phyloP scores from a whole-genome alignment of 1,284 basidiomycete species.

The Cutaneotrichosporon daszewskae region DNA sequence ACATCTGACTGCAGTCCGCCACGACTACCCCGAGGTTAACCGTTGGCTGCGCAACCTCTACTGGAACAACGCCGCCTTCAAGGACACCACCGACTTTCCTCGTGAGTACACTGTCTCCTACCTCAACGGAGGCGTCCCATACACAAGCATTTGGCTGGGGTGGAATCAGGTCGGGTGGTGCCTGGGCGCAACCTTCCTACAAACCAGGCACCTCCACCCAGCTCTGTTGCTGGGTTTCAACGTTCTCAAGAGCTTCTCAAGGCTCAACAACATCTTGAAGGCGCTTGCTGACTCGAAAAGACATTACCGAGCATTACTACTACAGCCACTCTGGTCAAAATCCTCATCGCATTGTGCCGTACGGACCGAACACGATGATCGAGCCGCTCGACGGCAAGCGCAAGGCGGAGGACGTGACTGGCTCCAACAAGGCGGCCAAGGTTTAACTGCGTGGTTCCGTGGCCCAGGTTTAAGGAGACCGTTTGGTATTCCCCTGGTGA shows the following conservation, averaged over 20 bases:
- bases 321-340: conserved; percentile 57
- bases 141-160: no score
- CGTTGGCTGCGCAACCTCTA: conserved; percentile 81
- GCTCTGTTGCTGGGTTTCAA: no score
- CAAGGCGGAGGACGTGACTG: conserved; percentile 9
- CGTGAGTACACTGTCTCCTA: conserved; percentile 33
- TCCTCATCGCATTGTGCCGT: conserved; percentile 65
- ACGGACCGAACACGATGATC: conserved; percentile 66
- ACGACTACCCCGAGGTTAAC: conserved; percentile 76
- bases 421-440: conserved; percentile 9
- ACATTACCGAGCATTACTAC: conserved; percentile 82
- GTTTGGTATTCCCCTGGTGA: no score
- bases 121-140: no score
- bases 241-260: not conserved
- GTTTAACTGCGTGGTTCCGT: no score
- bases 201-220: no score
- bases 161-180: no score
- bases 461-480: no score
- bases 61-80: conserved; percentile 86
- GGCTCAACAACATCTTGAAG: not conserved
- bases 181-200: no score
- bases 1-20: conserved; percentile 42
- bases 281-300: conserved; percentile 38
- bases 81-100: conserved; percentile 75
- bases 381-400: conserved; percentile 52